phyloP scores from a whole-genome alignment of 179 eudicot genomes.

The Amaranthus tricolor region DNA sequence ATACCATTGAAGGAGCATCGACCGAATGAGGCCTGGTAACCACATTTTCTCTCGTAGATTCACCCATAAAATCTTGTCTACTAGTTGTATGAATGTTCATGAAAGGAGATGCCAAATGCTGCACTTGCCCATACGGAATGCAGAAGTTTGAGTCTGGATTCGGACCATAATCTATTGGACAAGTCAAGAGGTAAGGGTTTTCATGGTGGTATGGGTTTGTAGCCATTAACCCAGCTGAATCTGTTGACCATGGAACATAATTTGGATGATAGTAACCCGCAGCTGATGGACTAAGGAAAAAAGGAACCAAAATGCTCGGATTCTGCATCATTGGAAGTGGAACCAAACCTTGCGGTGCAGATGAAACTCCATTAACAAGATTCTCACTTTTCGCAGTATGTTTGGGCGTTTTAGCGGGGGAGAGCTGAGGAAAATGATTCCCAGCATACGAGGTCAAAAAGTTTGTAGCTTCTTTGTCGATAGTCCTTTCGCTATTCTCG shows the following conservation, averaged over 20 bases:
- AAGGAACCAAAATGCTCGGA: slow-evolving; percentile 55
- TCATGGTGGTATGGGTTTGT: slow-evolving; percentile 43
- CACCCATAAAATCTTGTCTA: slow-evolving; percentile 6
- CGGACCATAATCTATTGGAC: slow-evolving; percentile 58
- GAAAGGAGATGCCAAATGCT: slow-evolving; percentile 59
- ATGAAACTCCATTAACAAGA: slow-evolving; percentile 30
- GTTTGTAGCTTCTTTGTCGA: slow-evolving; percentile 29
- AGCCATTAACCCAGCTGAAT: slow-evolving; percentile 61
- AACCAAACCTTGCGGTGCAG: slow-evolving; percentile 46
- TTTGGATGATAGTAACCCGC: slow-evolving; percentile 72
- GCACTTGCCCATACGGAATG: slow-evolving; percentile 73
- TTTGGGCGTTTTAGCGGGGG: slow-evolving; percentile 31
- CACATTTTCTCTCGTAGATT: slow-evolving; percentile 28
- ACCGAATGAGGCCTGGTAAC: slow-evolving; percentile 24
- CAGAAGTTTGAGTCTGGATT: slow-evolving; percentile 56
- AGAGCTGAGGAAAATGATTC: slow-evolving; percentile 20
- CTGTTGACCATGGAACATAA: slow-evolving; percentile 69
- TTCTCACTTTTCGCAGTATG: slow-evolving; percentile 37
- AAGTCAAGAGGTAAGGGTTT: slow-evolving; percentile 55
- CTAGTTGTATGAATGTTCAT: slow-evolving; percentile 41
- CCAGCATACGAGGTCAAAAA: slow-evolving; percentile 22
- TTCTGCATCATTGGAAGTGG: slow-evolving; percentile 55
- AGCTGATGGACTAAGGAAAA: slow-evolving; percentile 64
- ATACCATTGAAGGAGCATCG: slow-evolving; percentile 30
- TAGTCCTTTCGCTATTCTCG: slow-evolving; percentile 27